Base-by-base conservation (phyloP, 1,284 basidiomycete genomes). In the Cutaneotrichosporon sp. region DNA sequence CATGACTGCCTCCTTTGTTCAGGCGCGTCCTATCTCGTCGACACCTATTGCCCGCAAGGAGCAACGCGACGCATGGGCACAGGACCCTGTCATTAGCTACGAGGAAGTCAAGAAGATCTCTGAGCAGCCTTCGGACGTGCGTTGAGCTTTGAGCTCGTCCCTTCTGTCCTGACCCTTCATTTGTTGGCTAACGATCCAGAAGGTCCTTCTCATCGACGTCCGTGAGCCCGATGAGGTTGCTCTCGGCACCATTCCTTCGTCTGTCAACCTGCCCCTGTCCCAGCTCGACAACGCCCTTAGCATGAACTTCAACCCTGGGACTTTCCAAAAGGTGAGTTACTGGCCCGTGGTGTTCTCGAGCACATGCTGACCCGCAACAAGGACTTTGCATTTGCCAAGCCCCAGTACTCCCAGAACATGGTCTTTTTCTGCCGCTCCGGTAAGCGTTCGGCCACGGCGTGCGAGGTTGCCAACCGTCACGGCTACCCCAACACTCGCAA, bases 341-440 rank as follows among this genome's bases (percentile, higher is more conserved):
- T 30, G 26, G 7, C 26, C n/a, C n/a, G n/a, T n/a, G n/a, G n/a
- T n/a, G n/a, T n/a, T n/a, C n/a, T n/a, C 10, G 39, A 21, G 3
- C 22, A 17, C 2, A 10, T 17, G 18, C 51, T 39, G 41, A 49
- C 34, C 20, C 26, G 8, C n/a, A 10, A 5, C 26, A 40, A 73
- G 70, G 66, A 84, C 63, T 85, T 85, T 64, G 89, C 90, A 3
- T 97, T 94, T 73, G 78, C 84, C 49, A 92, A 97, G 74, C 96
- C 96, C 5, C 49, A 46, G 10, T 75, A 78, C 56, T 73, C 81
- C 54, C 88, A 96, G 70, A 87, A 91, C 66, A 77, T 98, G 36
- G 82, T 90, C 35, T 94, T 97, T 72, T 97, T 96, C 77, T 99
- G 96, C 76, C 81, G 93, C 52, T 90, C 88, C 54, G 96, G 96